Conservation (phyloP, 345 rosid genomes). For the Luvunga scandens region DNA sequence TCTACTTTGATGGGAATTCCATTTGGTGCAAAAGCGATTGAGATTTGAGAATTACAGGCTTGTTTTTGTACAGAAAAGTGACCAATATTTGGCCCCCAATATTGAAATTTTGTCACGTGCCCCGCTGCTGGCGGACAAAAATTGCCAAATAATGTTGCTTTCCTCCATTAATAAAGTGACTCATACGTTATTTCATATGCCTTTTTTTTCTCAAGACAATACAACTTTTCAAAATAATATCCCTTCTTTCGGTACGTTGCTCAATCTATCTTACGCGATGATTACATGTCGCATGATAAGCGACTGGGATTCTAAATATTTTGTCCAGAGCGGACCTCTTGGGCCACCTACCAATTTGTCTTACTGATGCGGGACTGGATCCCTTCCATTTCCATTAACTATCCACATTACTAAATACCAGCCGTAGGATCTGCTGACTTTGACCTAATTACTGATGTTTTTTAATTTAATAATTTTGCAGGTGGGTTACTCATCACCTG, state of each 20-base stretch:
- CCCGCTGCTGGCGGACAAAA: background rate
- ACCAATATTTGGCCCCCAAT: background rate
- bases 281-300: no score
- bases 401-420: background rate
- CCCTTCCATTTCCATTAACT: no score
- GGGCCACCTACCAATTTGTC: no score
- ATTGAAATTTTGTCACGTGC: background rate
- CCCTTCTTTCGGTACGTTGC: no score
- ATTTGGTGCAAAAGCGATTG: background rate
- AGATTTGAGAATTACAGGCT: background rate
- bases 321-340: no score
- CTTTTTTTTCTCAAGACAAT: background rate
- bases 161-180: background rate
- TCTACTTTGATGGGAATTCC: background rate
- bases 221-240: no score
- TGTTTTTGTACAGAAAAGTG: no score
- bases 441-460: background rate
- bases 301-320: no score
- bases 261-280: no score
- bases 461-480: slow-evolving; percentile 14
- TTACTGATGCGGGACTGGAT: no score
- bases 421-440: background rate
- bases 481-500: slow-evolving; percentile 63
- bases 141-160: background rate
- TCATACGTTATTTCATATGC: no score